Percentiles rank a stretch among this genome's conserved stretches.
Conservation (phyloP, 2,329 filamentous ascomycete genomes). For the Biscogniauxia marginata region DNA sequence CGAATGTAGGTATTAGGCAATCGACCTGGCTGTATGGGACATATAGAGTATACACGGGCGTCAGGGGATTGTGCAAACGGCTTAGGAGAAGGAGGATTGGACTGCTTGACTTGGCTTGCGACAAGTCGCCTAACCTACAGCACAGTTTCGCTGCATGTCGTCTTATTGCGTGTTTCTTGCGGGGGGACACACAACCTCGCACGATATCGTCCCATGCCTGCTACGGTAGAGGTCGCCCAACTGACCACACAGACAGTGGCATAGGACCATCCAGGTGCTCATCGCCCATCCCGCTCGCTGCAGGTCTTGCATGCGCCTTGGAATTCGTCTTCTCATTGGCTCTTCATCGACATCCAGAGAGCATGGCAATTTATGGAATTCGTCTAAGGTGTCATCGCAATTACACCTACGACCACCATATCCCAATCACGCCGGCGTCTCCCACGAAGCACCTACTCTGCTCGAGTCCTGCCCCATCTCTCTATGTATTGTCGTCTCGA, state of each 20-base stretch:
- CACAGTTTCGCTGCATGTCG: neutral
- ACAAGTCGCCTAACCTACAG: neutral
- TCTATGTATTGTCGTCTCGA: neutral
- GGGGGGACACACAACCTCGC: constrained; percentile 4
- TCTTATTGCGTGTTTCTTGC: constrained; percentile 1
- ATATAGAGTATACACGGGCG: neutral
- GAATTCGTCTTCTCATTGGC: constrained; percentile 22
- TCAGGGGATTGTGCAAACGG: neutral
- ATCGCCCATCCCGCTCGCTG: constrained; percentile 6
- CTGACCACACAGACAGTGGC: constrained; percentile 5
- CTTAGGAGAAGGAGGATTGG: neutral
- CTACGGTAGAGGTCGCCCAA: constrained; percentile 1
- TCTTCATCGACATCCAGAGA: constrained; percentile 18
- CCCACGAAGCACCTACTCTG: constrained; percentile 16
- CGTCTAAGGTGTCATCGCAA: constrained; percentile 30
- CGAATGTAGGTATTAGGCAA: neutral
- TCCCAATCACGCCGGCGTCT: constrained; percentile 25
- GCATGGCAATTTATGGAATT: constrained; percentile 29
- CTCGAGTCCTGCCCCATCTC: neutral
- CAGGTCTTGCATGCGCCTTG: constrained; percentile 16
- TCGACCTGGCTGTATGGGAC: neutral
- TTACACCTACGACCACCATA: constrained; percentile 21
- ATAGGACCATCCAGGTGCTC: constrained; percentile 4
- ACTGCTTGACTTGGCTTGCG: too few species aligned
- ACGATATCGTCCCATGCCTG: neutral